These are phyloP conservation scores for Penicillium sp. DNA, from an alignment of 2,329 filamentous ascomycete genomes.

Conservation along the genomic window DNA sequence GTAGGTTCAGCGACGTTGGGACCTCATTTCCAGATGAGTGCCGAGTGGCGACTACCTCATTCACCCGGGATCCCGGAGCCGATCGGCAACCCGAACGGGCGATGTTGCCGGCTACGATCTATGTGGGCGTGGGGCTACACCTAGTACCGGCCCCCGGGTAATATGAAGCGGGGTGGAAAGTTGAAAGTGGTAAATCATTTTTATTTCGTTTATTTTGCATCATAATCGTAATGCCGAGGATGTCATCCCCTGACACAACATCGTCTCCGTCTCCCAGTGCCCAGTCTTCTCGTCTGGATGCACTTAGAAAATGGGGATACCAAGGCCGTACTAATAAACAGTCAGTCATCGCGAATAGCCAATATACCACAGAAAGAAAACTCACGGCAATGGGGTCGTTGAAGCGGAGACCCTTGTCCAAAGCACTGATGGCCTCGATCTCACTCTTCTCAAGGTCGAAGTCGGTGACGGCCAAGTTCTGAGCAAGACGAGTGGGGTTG, in stretches of 20 bases:
- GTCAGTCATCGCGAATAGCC: constrained; percentile 13
- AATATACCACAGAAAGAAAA: constrained; percentile 16
- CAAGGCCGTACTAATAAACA: constrained; percentile 46
- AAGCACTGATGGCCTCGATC: constrained; percentile 60
- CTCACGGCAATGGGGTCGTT: constrained; percentile 71
- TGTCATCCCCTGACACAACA: constrained; percentile 1
- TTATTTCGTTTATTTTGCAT: constrained; percentile 10
- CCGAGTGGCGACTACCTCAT: no score
- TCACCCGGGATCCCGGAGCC: no score
- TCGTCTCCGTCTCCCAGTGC: constrained; percentile 5
- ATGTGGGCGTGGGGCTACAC: neutral
- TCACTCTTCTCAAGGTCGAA: constrained; percentile 66
- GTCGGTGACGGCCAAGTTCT: constrained; percentile 56
- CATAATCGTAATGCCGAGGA: constrained; percentile 5
- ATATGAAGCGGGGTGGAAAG: neutral
- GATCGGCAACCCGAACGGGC: no score
- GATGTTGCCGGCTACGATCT: no score
- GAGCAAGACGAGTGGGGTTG: constrained; percentile 42
- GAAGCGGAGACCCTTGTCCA: constrained; percentile 67
- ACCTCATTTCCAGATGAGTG: no score
- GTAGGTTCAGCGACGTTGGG: no score
- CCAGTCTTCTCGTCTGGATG: neutral
- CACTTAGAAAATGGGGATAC: constrained; percentile 52
- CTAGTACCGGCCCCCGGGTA: neutral
- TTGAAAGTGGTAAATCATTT: neutral